Conservation (phyloP, 2,329 filamentous ascomycete species). For the Fusarium succisae region DNA sequence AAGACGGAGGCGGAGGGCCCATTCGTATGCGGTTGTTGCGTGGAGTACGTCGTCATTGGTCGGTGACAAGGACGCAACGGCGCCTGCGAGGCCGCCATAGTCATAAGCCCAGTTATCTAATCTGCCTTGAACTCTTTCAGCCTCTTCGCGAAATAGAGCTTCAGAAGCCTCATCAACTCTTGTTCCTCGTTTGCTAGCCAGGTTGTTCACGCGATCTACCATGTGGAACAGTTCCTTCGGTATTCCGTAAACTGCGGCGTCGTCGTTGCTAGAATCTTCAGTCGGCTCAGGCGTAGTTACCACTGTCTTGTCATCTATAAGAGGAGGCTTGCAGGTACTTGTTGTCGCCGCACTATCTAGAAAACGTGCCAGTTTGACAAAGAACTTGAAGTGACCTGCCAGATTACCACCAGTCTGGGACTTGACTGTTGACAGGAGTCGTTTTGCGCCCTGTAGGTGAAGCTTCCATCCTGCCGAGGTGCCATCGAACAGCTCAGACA, state of each 20-base stretch:
- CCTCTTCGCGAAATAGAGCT: background rate
- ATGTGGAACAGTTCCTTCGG: slow-evolving; percentile 4
- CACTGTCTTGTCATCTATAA: background rate
- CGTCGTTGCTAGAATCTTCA: background rate
- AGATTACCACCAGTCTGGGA: background rate
- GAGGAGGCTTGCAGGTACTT: background rate
- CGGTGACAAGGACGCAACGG: background rate
- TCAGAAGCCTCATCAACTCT: slow-evolving; percentile 1
- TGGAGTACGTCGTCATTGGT: background rate
- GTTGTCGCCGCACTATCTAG: slow-evolving; percentile 1
- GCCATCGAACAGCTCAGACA: slow-evolving; percentile 1
- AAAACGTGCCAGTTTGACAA: background rate
- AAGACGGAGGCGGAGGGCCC: slow-evolving; percentile 2
- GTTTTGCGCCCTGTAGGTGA: background rate
- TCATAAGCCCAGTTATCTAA: slow-evolving; percentile 8
- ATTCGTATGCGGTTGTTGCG: slow-evolving; percentile 5
- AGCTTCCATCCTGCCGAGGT: slow-evolving; percentile 8
- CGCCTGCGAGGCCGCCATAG: background rate
- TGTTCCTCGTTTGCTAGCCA: slow-evolving; percentile 2
- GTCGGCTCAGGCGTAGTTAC: background rate
- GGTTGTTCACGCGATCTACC: slow-evolving; percentile 1
- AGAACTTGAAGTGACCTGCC: background rate
- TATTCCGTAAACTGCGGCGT: background rate
- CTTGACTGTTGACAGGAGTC: background rate
- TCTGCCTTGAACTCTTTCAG: background rate